Evolutionary conservation across 208 protist genomes (phyloP), one percentile per base, ranked within the genome.

Genomic region (Leishmania mexicana): DNA sequence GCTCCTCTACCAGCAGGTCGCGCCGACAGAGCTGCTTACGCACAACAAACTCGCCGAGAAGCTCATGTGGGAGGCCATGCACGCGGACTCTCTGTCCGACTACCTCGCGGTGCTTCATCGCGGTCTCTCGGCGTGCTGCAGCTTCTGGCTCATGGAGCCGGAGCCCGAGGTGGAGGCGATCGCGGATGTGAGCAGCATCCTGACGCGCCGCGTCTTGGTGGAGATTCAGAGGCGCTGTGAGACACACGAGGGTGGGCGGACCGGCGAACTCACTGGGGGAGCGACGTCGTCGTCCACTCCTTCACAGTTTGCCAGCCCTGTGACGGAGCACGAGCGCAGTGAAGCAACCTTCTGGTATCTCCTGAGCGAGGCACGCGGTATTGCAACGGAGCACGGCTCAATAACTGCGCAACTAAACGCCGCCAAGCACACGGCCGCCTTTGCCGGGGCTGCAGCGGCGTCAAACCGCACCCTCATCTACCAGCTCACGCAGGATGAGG

Each of bases 11-110:
- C 83, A 93, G 81, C 73, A 84, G 58, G 80, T 91, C 21, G 81
- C 82, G 15, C 74, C 83, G 28, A 80, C 79, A 24, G 78, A 87
- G 62, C 80, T 94, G 42, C 88, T 96, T 38, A 96, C 91, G 53
- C 90, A 94, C 78, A 92, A 94, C 76, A 78, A 80, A 19, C 35
- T 85, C 35, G 89, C 92, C n/a, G 93, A 96, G 85, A 58, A 80
- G 38, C 79, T 96, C 38, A 82, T 96, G 87, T 95, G 93, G 93
- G 87, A 90, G 76, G 91, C 93, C 10, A 96, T 96, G 93, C 90
- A 94, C 80, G 89, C 90, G 13, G 67, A 82, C 70, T 88, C 85
- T 6, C 54, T 79, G 28, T 83, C 86, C 2, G 93, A 92, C 78
- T 88, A 89, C 86, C 67, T 85, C 31, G 67, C 35, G 0, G 88